These are phyloP conservation scores for Uronychia setigera DNA, from an alignment of 73 alveolate species.

Conservation along the genomic window DNA sequence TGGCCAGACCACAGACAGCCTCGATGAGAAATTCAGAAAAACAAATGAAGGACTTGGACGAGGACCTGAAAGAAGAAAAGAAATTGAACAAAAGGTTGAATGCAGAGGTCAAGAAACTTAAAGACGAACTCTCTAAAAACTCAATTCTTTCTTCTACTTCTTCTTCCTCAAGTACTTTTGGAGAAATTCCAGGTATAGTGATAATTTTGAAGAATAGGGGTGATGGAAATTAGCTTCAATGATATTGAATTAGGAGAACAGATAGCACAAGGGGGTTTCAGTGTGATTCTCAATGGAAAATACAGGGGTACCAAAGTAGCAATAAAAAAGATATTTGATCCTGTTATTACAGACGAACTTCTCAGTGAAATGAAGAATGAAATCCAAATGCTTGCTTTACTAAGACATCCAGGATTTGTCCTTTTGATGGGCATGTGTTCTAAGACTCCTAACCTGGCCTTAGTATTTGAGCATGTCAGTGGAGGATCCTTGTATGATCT, in stretches of 20 bases:
- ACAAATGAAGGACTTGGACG: neutral
- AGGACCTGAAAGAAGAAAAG: constrained; percentile 1
- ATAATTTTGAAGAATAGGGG: constrained; percentile 6
- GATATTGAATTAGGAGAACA: constrained; percentile 85
- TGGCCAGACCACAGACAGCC: constrained; percentile 47
- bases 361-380: constrained; percentile 95
- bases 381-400: constrained; percentile 87
- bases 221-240: constrained; percentile 71
- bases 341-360: constrained; percentile 91
- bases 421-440: constrained; percentile 92
- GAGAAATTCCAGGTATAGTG: constrained; percentile 33
- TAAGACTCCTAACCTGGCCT: constrained; percentile 91
- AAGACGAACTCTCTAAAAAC: constrained; percentile 35
- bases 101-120: constrained; percentile 23
- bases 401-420: constrained; percentile 97
- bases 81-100: constrained; percentile 5
- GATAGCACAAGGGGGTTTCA: constrained; percentile 97
- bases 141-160: constrained; percentile 15
- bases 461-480: constrained; percentile 89
- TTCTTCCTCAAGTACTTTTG: constrained; percentile 52
- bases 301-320: constrained; percentile 95
- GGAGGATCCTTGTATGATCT: constrained; percentile 89
- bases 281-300: constrained; percentile 91
- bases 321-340: constrained; percentile 95
- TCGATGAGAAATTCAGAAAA: neutral